Base-by-base conservation (phyloP, 306 rosid species). In the Prinsepia uniflora region DNA sequence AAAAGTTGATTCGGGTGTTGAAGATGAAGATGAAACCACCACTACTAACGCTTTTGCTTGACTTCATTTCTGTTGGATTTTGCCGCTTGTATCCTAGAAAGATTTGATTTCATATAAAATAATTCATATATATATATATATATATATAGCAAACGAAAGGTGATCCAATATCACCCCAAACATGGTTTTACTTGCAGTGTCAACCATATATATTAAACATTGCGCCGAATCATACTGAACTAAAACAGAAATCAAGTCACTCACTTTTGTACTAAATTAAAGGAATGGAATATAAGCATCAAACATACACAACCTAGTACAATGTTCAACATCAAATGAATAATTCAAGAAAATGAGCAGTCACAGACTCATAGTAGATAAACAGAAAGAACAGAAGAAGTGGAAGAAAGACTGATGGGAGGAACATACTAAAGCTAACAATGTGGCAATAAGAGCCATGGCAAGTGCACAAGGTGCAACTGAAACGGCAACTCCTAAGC, bases 401-500 rank as follows among this genome's bases (percentile, higher is more conserved):
- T 19, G 10, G 10, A 59, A 24, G 40, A 54, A 30, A 8, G 10
- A 44, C 63, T 68, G 83, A 10, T 30, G 39, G 54, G 45, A 58
- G 59, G 72, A 71, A 7, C 66, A 64, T 49, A 73, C 70, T 47
- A 77, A 71, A 53, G 68, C 17, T 7, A 68, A 68, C 43, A 78
- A 64, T 40, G 79, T 63, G 75, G 66, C 48, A 24, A 79, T 59
- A 56, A 72, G 40, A 54, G 73, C 62, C 72, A 80, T 4, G 39
- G 46, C 47, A 54, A 74, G 77, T 13, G 84, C 72, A 66, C 62
- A 8, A 30, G 63, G 44, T 18, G 75, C 13, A 13, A 64, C 24
- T 1, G 88, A 67, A 50, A 78, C 48, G 12, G 74, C 8, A 74
- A 6, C 56, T 8, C 84, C 91, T 0, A 73, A 40, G 61, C 68